Evolutionary conservation across 1,139 yeast species (phyloP), one percentile per base, ranked within the genome.

Genomic region (Zhuliangozyma parablackwelliae): DNA sequence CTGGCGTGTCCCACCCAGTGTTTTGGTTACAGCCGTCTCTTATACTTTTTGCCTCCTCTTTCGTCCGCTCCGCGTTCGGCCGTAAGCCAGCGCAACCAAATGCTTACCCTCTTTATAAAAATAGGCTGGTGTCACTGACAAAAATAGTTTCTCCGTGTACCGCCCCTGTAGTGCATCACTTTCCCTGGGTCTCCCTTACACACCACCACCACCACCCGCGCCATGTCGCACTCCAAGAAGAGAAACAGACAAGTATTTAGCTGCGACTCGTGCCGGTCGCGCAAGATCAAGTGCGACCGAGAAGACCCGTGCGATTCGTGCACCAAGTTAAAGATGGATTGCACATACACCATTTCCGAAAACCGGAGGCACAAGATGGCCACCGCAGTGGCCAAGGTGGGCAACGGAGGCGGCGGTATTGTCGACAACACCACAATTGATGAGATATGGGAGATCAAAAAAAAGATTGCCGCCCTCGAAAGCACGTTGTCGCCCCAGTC

Each of bases 201-300:
- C 16, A 23, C 6, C 24, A 23, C 24, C 24, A 9, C 24, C 6
- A 21, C 24, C 24, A 23, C 24, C 24, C 24, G 9, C 24, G 9
- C 24, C 24, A 23, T 23, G 24, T 23, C 6, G 7, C 9, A 23
- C 24, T 9, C 24, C 24, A 26, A 26, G 5, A 26, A 10, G 28
- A 10, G 28, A n/a, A 26, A 11, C 7, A 8, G 28, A 10, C 11
- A 10, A 6, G 59, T 66, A 34, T 49, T 62, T 2, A 72, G 66
- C 6, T 68, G 74, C 44, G 50, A 48, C 13, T 56, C 56, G 36
- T 68, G 74, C 45, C 59, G 60, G 43, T 46, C 50, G 31, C 56
- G 59, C 42, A 67, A 68, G 46, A 57, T 66, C 42, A 58, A 53
- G 36, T 68, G 74, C 52, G 69, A 67, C 41, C 56, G 62, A 35